Evolutionary conservation across 371 early-diverging fungal species (phyloP).

Genomic region (Syncephalastrum monosporum): DNA sequence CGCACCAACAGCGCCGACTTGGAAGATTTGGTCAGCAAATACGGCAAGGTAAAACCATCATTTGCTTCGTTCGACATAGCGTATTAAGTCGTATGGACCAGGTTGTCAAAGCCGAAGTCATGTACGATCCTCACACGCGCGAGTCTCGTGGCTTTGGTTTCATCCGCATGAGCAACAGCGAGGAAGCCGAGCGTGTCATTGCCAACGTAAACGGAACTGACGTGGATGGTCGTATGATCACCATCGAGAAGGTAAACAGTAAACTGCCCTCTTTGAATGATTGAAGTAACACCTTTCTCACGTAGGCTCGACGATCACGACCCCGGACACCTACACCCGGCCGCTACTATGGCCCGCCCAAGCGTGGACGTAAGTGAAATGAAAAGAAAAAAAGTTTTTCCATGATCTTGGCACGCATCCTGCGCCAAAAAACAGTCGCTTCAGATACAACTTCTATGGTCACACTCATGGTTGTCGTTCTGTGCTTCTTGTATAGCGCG

Average conservation of each 20-base stretch:
- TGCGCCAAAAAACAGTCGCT: too few species aligned
- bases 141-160: conserved; percentile 88
- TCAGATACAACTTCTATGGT: conserved; percentile 19
- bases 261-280: too few species aligned
- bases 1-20: conserved; percentile 64
- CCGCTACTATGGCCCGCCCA: conserved; percentile 83
- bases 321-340: conserved; percentile 89
- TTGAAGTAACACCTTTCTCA: background rate
- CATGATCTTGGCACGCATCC: too few species aligned
- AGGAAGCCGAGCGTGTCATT: conserved; percentile 75
- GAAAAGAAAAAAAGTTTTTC: conserved; percentile 1
- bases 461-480: conserved; percentile 20
- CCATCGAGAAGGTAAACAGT: conserved; percentile 66
- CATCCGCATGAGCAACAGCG: conserved; percentile 70
- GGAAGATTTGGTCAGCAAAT: conserved; percentile 72
- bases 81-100: conserved; percentile 13
- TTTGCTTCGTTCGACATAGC: background rate
- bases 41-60: conserved; percentile 59
- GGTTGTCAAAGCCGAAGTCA: conserved; percentile 71
- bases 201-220: conserved; percentile 63
- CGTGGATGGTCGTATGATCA: conserved; percentile 71
- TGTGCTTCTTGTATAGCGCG: conserved; percentile 12
- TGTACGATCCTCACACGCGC: conserved; percentile 80
- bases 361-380: conserved; percentile 44
- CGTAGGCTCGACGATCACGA: conserved; percentile 66